Evolutionary conservation across 2,329 filamentous ascomycete genomes (phyloP), one percentile per base, ranked within the genome.

Genomic region (Aspergillus carbonarius): DNA sequence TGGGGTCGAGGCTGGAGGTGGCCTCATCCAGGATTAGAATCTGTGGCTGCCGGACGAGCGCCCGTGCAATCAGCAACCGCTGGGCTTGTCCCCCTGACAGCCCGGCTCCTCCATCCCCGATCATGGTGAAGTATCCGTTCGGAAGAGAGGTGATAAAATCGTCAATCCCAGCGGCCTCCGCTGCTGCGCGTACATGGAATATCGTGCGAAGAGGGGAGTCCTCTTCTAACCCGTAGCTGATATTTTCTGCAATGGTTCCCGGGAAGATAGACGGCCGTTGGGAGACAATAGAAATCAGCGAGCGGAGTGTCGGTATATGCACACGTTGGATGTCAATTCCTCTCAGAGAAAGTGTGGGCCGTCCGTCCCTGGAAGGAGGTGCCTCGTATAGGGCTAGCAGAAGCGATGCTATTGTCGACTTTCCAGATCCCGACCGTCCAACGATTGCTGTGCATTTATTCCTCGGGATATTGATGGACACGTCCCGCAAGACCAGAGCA

Each of bases 1-100:
- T 84, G 0, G 82, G 81, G 68, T 97, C 93, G 0, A 98, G 79
- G 0, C 89, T 88, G 25, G 87, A 90, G 0, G 93, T 97, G 1
- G 92, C 91, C 76, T 97, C 93, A 67, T 98, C 93, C 1, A 97
- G 77, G 2, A 97, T 83, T 15, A 97, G 76, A 2, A 97, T 79
- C 40, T 83, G 81, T 0, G 92, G 92, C 13, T 82, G 79, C 0
- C 91, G 83, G 0, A 90, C 82, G 0, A 97, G 78, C 0, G 92
- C 92, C 1, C 93, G 82, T 0, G 93, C 92, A 60, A 97, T 92
- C 18, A 87, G 88, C 1, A 97, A 74, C 0, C 92, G 83, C 71
- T 97, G 93, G 0, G 88, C 85, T 72, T 97, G 93, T 0, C 93
- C 93, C 0, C 91, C 92, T 0, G 88, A 92, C 0, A 97, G 74